Conservation (phyloP, 2,329 filamentous ascomycete species). For the Aspergillus sp. region DNA sequence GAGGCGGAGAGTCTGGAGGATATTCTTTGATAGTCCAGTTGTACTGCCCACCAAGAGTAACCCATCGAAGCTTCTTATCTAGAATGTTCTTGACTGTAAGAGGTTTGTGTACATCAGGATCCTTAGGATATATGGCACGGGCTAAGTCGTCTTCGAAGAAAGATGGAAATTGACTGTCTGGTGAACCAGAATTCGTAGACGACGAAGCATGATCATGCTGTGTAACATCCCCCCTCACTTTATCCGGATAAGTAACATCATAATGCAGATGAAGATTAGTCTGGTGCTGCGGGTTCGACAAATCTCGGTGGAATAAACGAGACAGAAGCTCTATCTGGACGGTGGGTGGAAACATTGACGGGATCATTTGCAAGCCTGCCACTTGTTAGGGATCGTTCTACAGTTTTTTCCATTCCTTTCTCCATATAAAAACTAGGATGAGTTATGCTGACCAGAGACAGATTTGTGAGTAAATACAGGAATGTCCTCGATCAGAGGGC, state of each 20-base stretch:
- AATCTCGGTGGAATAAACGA: slow-evolving; percentile 70
- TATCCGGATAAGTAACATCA: slow-evolving; percentile 57
- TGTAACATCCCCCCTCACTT: slow-evolving; percentile 1
- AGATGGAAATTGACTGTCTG: slow-evolving; percentile 20
- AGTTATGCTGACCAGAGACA: slow-evolving; percentile 31
- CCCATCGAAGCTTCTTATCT: slow-evolving; percentile 80
- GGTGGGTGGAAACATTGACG: slow-evolving; percentile 64
- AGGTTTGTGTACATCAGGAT: slow-evolving; percentile 69
- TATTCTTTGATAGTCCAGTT: slow-evolving; percentile 90
- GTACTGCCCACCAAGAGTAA: slow-evolving; percentile 92
- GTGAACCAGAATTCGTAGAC: slow-evolving; percentile 27
- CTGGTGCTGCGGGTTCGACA: slow-evolving; percentile 67
- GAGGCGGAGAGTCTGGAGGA: slow-evolving; percentile 61
- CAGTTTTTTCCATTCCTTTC: slow-evolving; percentile 4
- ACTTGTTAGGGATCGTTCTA: slow-evolving; percentile 16
- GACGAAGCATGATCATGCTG: slow-evolving; percentile 25
- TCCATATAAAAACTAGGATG: slow-evolving; percentile 3
- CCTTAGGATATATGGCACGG: slow-evolving; percentile 52
- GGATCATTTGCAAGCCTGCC: slow-evolving; percentile 73
- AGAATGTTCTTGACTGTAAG: slow-evolving; percentile 67
- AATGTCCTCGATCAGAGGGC: slow-evolving; percentile 18
- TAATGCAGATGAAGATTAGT: slow-evolving; percentile 92
- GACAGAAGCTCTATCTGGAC: slow-evolving; percentile 68
- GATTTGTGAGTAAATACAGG: slow-evolving; percentile 32
- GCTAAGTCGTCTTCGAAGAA: slow-evolving; percentile 52